phyloP scores from a whole-genome alignment of 352 stramenopile species.

The Phytophthora macrochlamydospora region DNA sequence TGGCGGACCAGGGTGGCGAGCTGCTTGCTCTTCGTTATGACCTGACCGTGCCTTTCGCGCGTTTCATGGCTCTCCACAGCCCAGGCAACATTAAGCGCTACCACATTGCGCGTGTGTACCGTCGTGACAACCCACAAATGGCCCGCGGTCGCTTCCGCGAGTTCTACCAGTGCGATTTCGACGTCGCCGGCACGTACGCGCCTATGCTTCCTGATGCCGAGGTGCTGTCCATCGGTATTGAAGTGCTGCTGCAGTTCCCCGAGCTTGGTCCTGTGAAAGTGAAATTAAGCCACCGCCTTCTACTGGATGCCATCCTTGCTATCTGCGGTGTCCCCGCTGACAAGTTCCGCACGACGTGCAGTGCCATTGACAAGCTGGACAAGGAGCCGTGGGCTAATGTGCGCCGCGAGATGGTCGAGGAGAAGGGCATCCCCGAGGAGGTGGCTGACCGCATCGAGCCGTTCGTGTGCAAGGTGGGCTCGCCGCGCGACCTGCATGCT shows the following conservation, averaged over 20 bases:
- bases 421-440: slow-evolving; percentile 93
- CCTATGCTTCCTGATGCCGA: slow-evolving; percentile 98
- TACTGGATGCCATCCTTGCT: slow-evolving; percentile 97
- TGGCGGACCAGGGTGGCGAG: slow-evolving; percentile 98
- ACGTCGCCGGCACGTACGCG: slow-evolving; percentile 96
- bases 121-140: slow-evolving; percentile 95
- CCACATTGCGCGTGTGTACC: slow-evolving; percentile 98
- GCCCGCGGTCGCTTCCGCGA: slow-evolving; percentile 96
- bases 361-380: slow-evolving; percentile 99
- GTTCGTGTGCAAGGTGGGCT: slow-evolving; percentile 93
- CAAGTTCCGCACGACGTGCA: slow-evolving; percentile 98
- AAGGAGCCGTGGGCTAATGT: slow-evolving; percentile 95
- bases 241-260: slow-evolving; percentile 89
- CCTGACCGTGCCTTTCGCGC: slow-evolving; percentile 98
- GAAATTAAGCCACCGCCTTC: slow-evolving; percentile 97
- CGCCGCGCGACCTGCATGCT: slow-evolving; percentile 86
- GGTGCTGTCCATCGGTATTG: slow-evolving; percentile 95
- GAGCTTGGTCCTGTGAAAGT: slow-evolving; percentile 93
- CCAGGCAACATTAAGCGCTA: slow-evolving; percentile 99
- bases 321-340: slow-evolving; percentile 96
- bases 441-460: slow-evolving; percentile 95
- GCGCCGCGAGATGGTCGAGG: slow-evolving; percentile 95
- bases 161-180: slow-evolving; percentile 99
- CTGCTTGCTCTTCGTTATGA: slow-evolving; percentile 96
- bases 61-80: slow-evolving; percentile 97